These are phyloP conservation scores for Xylaria digitata DNA, from an alignment of 2,329 filamentous ascomycete species.

Conservation along the genomic window DNA sequence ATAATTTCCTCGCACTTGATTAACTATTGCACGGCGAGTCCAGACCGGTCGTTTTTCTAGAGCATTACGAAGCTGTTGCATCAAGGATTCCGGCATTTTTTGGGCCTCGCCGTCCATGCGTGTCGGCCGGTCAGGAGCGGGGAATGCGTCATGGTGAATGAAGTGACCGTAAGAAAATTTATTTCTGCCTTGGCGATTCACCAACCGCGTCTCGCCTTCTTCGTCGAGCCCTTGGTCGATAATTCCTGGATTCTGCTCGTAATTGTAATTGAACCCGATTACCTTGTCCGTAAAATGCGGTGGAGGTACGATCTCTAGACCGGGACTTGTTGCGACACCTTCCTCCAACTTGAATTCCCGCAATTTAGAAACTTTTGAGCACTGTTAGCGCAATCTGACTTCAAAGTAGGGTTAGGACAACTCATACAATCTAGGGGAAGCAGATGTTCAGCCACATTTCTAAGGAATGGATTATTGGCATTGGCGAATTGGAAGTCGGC, in stretches of 20 bases:
- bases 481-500: conserved; percentile 89
- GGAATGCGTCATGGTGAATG: conserved; percentile 69
- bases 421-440: conserved; percentile 75
- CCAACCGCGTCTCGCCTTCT: conserved; percentile 62
- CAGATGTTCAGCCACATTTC: conserved; percentile 76
- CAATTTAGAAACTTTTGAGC: conserved; percentile 61
- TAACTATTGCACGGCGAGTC: conserved; percentile 84
- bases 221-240: conserved; percentile 68
- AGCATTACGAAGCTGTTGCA: conserved; percentile 71
- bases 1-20: conserved; percentile 68
- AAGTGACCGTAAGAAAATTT: conserved; percentile 68
- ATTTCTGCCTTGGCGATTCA: conserved; percentile 68
- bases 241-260: conserved; percentile 86
- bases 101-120: conserved; percentile 66
- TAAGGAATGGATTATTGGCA: conserved; percentile 74
- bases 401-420: not conserved
- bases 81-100: conserved; percentile 70
- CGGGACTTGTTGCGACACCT: conserved; percentile 66
- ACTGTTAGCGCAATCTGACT: conserved; percentile 37
- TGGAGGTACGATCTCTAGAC: conserved; percentile 80
- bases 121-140: conserved; percentile 71
- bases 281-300: conserved; percentile 80
- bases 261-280: conserved; percentile 81
- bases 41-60: conserved; percentile 84
- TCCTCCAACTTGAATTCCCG: conserved; percentile 74